These are phyloP conservation scores for Pelargonium cotyledonis DNA, from an alignment of 441 rosid species.

Conservation along the genomic window DNA sequence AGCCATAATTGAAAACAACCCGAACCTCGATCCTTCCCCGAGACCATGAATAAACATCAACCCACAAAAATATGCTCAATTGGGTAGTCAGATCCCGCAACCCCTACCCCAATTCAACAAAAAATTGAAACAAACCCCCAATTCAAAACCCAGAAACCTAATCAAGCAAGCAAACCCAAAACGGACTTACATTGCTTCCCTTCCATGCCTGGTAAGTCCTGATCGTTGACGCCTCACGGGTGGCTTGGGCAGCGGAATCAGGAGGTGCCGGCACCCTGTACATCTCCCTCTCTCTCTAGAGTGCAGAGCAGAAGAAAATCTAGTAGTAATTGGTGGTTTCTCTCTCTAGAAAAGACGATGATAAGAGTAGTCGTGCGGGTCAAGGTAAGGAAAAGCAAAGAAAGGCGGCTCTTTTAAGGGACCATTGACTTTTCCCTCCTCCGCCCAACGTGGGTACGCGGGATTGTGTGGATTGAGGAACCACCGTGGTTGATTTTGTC, in stretches of 20 bases:
- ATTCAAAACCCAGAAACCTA: conserved; percentile 3
- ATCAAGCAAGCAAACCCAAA: conserved; percentile 7
- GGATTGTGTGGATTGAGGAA: background rate
- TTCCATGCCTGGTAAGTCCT: conserved; percentile 69
- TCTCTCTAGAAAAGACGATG: background rate
- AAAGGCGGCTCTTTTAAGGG: conserved; percentile 1
- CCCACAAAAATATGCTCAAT: background rate
- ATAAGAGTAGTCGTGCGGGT: background rate
- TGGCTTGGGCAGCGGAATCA: conserved; percentile 43
- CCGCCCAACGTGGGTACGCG: background rate
- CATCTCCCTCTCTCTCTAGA: conserved; percentile 1
- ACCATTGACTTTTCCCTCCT: background rate
- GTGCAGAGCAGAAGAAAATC: background rate
- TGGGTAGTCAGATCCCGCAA: background rate
- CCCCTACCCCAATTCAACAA: background rate
- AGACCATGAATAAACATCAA: background rate
- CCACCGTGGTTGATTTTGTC: background rate
- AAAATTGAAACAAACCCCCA: background rate
- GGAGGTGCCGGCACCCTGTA: conserved; percentile 3
- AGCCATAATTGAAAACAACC: background rate
- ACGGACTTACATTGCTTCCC: conserved; percentile 66
- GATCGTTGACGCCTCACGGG: conserved; percentile 41
- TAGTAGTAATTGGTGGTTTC: conserved; percentile 1
- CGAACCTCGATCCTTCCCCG: background rate
- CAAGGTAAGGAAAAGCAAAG: conserved; percentile 4